Evolutionary conservation across 805 yeast species (phyloP).

Genomic region (Wickerhamiella azyma): DNA sequence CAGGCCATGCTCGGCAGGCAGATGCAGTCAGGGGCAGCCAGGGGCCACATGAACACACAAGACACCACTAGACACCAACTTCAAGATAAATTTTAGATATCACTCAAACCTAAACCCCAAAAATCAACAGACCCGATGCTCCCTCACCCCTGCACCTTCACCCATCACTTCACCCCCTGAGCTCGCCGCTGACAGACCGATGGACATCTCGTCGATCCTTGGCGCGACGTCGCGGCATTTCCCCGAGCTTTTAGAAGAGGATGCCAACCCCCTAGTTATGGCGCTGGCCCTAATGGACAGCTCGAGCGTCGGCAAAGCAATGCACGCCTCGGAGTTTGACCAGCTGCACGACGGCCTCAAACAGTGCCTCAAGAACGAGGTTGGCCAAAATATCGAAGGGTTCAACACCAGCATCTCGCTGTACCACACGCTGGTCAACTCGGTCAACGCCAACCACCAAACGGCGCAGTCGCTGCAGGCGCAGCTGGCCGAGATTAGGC

Average conservation of each 20-base stretch:
- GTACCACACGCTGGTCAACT: conserved; percentile 54
- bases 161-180: too few species aligned
- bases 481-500: conserved; percentile 36
- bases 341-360: conserved; percentile 45
- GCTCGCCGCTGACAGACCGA: background rate
- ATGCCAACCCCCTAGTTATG: conserved; percentile 70
- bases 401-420: conserved; percentile 79
- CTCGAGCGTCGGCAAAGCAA: conserved; percentile 83
- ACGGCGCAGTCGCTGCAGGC: conserved; percentile 37
- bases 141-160: too few species aligned
- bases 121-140: too few species aligned
- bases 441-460: conserved; percentile 52
- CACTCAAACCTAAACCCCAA: too few species aligned
- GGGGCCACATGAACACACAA: too few species aligned
- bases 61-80: too few species aligned
- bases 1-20: too few species aligned
- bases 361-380: conserved; percentile 48
- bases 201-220: conserved; percentile 15
- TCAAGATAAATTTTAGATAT: too few species aligned
- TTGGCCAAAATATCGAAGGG: conserved; percentile 48
- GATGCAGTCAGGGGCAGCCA: too few species aligned
- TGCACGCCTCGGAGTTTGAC: conserved; percentile 51
- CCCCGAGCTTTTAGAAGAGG: conserved; percentile 32
- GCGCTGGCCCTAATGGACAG: conserved; percentile 75
- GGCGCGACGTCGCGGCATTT: conserved; percentile 17